Evolutionary conservation across 164 flowering plant genomes (phyloP), one percentile per base, ranked within the genome.

Genomic region (Hamamelis virginiana): DNA sequence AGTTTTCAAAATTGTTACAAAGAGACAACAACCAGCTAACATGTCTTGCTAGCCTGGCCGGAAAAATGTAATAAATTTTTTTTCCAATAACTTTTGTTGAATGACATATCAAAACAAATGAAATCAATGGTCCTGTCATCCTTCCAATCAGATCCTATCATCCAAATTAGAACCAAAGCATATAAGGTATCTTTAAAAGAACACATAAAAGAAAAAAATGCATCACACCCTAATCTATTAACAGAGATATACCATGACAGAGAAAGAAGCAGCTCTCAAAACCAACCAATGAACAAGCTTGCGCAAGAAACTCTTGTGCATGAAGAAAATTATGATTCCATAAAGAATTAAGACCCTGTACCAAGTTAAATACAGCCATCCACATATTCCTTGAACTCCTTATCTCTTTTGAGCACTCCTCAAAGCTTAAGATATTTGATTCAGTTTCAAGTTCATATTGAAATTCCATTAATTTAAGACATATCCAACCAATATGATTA

Each of bases 401-500:
- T 55, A 62, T 66, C 71, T 73, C 80, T 64, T 73, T 72, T 56
- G 80, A 78, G 72, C 86, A 88, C 56, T 83, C 84, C 70, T 83
- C 72, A 44, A 85, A 84, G 43, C 76, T 66, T 56, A 83, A 16
- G 14, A 60, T 14, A 73, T 71, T 75, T 9, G 69, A 60, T 60
- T 77, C 80, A 75, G 13, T 60, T 48, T 82, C 82, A 15, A 80
- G 38, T 52, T 75, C 65, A 68, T 77, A 80, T 66, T 69, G 79
- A 69, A 78, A 74, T 75, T 82, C 90, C 41, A 92, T 69, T 16
- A 81, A 62, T 65, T 86, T 91, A 47, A 95, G 87, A 73, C 86
- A 80, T 51, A 95, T 74, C 97, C 95, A 95, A 66, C 94, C 97
- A 66, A 92, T 80, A 72, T 76, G 86, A 70, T 62, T 75, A 75